Evolutionary conservation across 2,329 filamentous ascomycete species (phyloP), one percentile per base, ranked within the genome.

Genomic region (Arthrocladium fulminans): DNA sequence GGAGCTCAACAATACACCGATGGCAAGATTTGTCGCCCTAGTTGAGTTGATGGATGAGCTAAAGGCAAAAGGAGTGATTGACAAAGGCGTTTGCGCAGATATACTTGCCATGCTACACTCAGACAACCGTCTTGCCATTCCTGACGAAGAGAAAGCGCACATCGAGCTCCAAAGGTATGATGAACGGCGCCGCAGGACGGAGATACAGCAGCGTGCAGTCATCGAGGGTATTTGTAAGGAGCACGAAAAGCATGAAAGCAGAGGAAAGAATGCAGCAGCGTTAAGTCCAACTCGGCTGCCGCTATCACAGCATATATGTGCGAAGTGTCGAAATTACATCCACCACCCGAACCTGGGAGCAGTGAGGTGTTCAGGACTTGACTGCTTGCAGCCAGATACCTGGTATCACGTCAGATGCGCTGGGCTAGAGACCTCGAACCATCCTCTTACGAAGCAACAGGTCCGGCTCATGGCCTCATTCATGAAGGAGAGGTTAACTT

Each of bases 391-490:
- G 13, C 45, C 54, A 1, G 29, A 34, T 4, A 39, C 25, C 12
- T 55, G 45, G 19, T 58, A 54, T 22, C 56, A 58, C 47, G 35
- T 25, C 10, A 30, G 29, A 37, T 58, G 56, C 34, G 47, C 45
- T 2, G 37, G 45, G 5, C 23, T 47, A 12, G n/a, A 17, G n/a
- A 10, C 32, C 9, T 17, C 2, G 20, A 34, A 15, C 22, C 19
- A 24, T 22, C 39, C 44, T 25, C 10, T 38, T 10, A 23, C 30
- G 23, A 15, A 29, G 10, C 35, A 15, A 2, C 13, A 24, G 3
- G 24, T 32, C 13, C 8, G n/a, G 8, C 32, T 47, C n/a, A 12
- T 8, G 17, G 6, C 15, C 32, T 13, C 35, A n/a, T 29, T 47
- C 22, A 19, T 38, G 19, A 37, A 29, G 22, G 19, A 15, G 22